Percentiles rank a stretch among this genome's conserved stretches.
Conservation (phyloP, 75 land plant genomes). For the Sequoia sempervirens region DNA sequence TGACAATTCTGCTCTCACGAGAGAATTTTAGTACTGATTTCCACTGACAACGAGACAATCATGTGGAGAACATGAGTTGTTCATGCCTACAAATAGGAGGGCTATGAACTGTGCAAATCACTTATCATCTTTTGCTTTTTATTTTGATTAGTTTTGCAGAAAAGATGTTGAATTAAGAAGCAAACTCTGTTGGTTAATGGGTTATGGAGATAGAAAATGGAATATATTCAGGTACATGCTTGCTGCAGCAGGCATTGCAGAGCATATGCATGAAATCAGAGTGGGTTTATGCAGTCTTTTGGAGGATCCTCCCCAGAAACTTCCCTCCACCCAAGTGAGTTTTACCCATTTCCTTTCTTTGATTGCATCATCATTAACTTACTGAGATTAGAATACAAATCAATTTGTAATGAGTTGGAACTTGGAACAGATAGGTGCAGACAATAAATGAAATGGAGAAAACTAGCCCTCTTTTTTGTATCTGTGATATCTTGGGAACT, state of each 20-base stretch:
- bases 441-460: background rate
- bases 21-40: background rate
- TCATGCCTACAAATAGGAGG: background rate
- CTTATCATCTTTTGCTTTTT: background rate
- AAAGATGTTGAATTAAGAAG: background rate
- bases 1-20: too few species aligned
- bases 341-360: background rate
- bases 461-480: background rate
- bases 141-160: background rate
- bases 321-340: slow-evolving; percentile 95
- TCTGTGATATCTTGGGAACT: background rate
- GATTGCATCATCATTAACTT: background rate
- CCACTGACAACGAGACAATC: background rate
- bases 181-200: background rate
- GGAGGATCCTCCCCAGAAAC: slow-evolving; percentile 94
- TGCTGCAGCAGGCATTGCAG: slow-evolving; percentile 80
- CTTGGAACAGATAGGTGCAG: background rate
- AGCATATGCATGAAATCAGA: slow-evolving; percentile 76
- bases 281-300: slow-evolving; percentile 97
- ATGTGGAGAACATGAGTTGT: background rate
- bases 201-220: background rate
- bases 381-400: background rate
- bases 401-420: background rate
- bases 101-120: background rate
- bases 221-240: slow-evolving; percentile 33